Base-by-base conservation (phyloP, 164 flowering plant genomes). In the Euptelea pleiosperma region DNA sequence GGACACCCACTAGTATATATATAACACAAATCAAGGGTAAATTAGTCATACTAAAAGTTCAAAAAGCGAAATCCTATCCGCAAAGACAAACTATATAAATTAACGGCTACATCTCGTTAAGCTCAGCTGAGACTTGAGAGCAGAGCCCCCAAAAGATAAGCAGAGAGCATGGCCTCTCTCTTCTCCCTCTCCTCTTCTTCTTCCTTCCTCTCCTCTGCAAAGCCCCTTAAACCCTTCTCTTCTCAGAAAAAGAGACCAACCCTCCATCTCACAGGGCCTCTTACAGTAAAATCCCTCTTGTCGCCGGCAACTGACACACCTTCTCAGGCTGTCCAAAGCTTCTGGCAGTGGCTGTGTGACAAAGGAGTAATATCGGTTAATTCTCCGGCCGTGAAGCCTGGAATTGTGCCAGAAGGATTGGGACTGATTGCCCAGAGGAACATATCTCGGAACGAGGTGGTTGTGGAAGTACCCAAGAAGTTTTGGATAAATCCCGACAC, bases 401-500 rank as follows among this genome's bases (percentile, higher is more conserved):
- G 73, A 7, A 28, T 80, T 8, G 95, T 82, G 24, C 65, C 78
- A 0, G 86, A 87, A 69, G 96, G 98, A 1, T 64, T 93, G 28
- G 97, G 97, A 0, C 74, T 93, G 52, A 71, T 89, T 3, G 94
- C 98, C 3, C 77, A 73, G 65, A 75, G 77, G 64, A 76, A 83
- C 64, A 69, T 93, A 16, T 67, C 71, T 5, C 63, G 73, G 58
- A 84, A 86, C 67, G 91, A 89, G 70, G 87, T 84, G 60, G 87
- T 89, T 68, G 61, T 89, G 75, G 89, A 93, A 77, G 80, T 93
- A 25, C 92, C 97, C 57, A 79, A 79, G 70, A 82, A 74, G 76
- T 66, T 80, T 9, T 89, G 97, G 97, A 86, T 93, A 31, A 86
- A 86, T 59, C 78, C 84, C 0, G 97, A 87, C 52, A 68, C 89